Conservation (phyloP, 2,329 filamentous ascomycete species). For the Xylariaceae sp. region DNA sequence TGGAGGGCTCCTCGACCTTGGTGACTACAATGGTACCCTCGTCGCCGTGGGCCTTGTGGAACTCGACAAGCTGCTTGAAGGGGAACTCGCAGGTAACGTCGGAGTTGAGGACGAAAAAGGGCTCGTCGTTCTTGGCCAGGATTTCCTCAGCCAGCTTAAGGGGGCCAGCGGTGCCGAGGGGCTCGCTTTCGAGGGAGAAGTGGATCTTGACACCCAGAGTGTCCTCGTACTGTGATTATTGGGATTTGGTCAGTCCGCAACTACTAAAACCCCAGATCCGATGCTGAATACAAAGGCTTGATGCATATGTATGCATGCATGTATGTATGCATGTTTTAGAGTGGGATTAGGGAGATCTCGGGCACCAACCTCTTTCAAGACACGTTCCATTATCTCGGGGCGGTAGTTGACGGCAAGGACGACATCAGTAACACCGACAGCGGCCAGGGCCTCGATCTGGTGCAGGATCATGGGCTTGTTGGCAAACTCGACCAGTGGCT, state of each 20-base stretch:
- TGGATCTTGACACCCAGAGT: conserved; percentile 92
- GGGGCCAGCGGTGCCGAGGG: conserved; percentile 89
- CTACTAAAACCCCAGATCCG: no score
- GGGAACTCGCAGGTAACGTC: conserved; percentile 98
- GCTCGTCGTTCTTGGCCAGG: conserved; percentile 85
- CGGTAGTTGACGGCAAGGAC: conserved; percentile 98
- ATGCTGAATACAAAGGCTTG: no score
- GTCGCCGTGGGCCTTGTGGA: conserved; percentile 89
- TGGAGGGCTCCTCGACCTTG: conserved; percentile 98
- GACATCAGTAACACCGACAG: conserved; percentile 92
- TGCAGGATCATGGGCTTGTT: conserved; percentile 99
- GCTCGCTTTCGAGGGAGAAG: conserved; percentile 95
- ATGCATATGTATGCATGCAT: conserved; percentile 9
- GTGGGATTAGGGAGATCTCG: conserved; percentile 3
- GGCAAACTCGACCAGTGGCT: conserved; percentile 95
- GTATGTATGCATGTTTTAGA: conserved; percentile 4
- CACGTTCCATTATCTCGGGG: conserved; percentile 94
- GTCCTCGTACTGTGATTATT: conserved; percentile 67
- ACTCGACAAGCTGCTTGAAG: conserved; percentile 82
- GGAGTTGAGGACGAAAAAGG: conserved; percentile 98
- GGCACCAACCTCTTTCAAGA: conserved; percentile 73
- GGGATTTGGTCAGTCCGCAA: no score
- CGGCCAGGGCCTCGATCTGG: conserved; percentile 91
- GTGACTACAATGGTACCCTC: conserved; percentile 98
- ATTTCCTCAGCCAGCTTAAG: conserved; percentile 93